Percentiles rank a stretch among this genome's conserved stretches.
Evolutionary conservation across 768 basidiomycete genomes (phyloP).

Genomic region (Dioszegia hungarica): DNA sequence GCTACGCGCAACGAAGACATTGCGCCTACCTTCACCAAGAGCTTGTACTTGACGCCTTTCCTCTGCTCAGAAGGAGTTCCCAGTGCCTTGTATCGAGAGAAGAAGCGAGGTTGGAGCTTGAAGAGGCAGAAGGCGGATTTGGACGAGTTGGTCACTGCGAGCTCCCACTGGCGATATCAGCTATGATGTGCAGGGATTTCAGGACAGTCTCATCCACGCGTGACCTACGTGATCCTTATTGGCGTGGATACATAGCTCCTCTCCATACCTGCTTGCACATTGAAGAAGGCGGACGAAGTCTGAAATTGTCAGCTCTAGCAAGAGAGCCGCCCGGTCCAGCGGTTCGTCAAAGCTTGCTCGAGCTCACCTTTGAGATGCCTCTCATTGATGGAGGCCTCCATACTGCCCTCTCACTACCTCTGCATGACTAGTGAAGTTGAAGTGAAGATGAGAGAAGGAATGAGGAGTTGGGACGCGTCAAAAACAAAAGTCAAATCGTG

Average conservation of each 20-base stretch:
- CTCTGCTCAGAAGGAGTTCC: conserved; percentile 22
- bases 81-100: conserved; percentile 30
- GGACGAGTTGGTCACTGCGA: conserved; percentile 43
- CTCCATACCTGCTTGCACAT: conserved; percentile 46
- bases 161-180: conserved; percentile 33
- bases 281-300: conserved; percentile 41
- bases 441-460: conserved; percentile 2
- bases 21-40: conserved; percentile 47
- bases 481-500: too few relatives aligned
- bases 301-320: neutral
- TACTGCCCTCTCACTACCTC: neutral
- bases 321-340: neutral
- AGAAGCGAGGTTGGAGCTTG: conserved; percentile 36
- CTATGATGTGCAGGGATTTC: too few relatives aligned
- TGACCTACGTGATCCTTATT: conserved; percentile 32
- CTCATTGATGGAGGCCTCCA: conserved; percentile 30
- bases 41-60: conserved; percentile 38
- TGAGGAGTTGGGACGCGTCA: neutral
- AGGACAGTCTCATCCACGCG: too few relatives aligned
- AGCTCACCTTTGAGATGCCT: conserved; percentile 22
- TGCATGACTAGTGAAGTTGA: neutral
- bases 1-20: too few relatives aligned
- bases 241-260: conserved; percentile 44
- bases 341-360: neutral
- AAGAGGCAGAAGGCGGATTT: conserved; percentile 46